Evolutionary conservation across 768 basidiomycete species (phyloP).

Genomic region (Suillus discolor): DNA sequence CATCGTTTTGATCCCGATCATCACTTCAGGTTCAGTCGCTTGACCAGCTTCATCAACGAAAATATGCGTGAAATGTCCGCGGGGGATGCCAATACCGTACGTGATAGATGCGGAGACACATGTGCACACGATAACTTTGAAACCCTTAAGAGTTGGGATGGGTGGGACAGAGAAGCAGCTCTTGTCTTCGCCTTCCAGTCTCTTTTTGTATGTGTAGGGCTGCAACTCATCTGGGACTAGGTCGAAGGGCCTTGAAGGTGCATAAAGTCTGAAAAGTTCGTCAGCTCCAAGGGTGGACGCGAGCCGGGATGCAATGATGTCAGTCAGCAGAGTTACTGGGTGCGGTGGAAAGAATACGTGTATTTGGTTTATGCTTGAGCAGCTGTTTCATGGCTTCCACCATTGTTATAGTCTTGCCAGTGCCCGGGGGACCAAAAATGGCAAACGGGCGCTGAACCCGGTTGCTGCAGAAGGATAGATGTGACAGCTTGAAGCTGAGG

Average conservation of each 20-base stretch:
- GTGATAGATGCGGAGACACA: constrained; percentile 64
- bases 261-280: constrained; percentile 56
- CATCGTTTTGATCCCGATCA: constrained; percentile 64
- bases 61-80: constrained; percentile 68
- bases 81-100: constrained; percentile 55
- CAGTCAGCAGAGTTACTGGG: constrained; percentile 72
- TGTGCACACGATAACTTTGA: constrained; percentile 61
- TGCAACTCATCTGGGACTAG: constrained; percentile 41
- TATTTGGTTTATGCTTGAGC: constrained; percentile 40
- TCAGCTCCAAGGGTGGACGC: constrained; percentile 29
- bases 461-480: constrained; percentile 44
- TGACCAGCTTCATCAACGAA: constrained; percentile 77
- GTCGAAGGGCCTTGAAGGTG: constrained; percentile 43
- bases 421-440: constrained; percentile 68
- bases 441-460: constrained; percentile 57
- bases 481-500: constrained; percentile 52
- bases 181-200: constrained; percentile 7
- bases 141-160: constrained; percentile 40
- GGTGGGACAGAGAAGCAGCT: constrained; percentile 40
- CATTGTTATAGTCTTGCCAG: constrained; percentile 68
- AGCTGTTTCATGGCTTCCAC: constrained; percentile 66
- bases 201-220: constrained; percentile 42
- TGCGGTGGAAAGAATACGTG: constrained; percentile 62
- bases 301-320: constrained; percentile 54
- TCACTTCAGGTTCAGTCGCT: constrained; percentile 68